These are phyloP conservation scores for Xylaria sp. DNA, from an alignment of 2,329 filamentous ascomycete genomes.

Conservation along the genomic window DNA sequence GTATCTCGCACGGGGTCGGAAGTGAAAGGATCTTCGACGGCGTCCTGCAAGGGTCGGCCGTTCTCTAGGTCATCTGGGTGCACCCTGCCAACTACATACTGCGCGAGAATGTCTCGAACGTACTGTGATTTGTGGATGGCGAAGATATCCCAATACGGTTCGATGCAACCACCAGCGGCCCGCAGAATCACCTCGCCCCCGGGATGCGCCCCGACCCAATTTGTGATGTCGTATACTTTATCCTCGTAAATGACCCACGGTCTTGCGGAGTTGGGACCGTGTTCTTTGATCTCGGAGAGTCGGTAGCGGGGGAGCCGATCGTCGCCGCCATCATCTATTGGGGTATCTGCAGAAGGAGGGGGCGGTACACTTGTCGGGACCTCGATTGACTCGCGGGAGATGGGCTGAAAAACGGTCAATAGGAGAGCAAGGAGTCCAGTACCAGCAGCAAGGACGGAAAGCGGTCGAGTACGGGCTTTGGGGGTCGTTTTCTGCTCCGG, in stretches of 20 bases:
- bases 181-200: constrained; percentile 71
- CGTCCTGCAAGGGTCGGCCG: constrained; percentile 57
- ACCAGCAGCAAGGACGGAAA: constrained; percentile 37
- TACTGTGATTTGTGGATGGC: constrained; percentile 70
- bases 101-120: constrained; percentile 67
- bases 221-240: constrained; percentile 73
- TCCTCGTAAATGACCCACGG: constrained; percentile 70
- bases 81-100: constrained; percentile 67
- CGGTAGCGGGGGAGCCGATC: constrained; percentile 55
- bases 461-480: constrained; percentile 26
- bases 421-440: constrained; percentile 37
- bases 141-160: constrained; percentile 74
- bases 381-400: constrained; percentile 29
- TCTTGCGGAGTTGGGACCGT: constrained; percentile 56
- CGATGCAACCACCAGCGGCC: constrained; percentile 67
- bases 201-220: constrained; percentile 69
- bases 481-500: constrained; percentile 14
- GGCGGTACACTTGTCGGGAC: constrained; percentile 12
- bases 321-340: constrained; percentile 43
- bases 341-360: constrained; percentile 16
- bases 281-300: constrained; percentile 57
- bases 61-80: constrained; percentile 63
- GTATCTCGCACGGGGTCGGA: constrained; percentile 50
- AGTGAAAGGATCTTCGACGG: constrained; percentile 63
- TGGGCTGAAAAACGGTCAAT: constrained; percentile 37